Evolutionary conservation across 2,329 filamentous ascomycete genomes (phyloP).

Genomic region (Colletotrichum cordylinicola): DNA sequence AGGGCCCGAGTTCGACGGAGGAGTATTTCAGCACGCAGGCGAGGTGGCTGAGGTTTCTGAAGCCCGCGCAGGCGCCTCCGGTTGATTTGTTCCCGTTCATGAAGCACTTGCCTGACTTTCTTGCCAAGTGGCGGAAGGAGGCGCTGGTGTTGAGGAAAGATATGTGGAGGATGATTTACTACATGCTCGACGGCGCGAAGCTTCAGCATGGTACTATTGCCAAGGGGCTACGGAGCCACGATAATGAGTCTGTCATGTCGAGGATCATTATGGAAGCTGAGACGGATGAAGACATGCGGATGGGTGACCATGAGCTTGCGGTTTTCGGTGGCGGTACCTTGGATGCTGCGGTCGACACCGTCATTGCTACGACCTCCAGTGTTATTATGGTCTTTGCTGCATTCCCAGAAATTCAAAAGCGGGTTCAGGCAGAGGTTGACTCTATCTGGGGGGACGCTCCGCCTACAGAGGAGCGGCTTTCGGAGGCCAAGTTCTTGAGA

Average conservation of each 20-base stretch:
- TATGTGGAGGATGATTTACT: constrained; percentile 44
- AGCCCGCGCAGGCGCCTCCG: constrained; percentile 29
- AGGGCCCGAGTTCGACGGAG: constrained; percentile 12
- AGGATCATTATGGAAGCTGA: constrained; percentile 44
- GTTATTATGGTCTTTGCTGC: constrained; percentile 28
- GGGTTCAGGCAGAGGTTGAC: constrained; percentile 33
- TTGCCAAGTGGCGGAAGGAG: constrained; percentile 54
- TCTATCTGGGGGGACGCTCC: constrained; percentile 22
- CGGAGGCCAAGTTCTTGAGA: constrained; percentile 27
- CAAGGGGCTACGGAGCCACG: constrained; percentile 38
- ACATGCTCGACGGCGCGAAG: constrained; percentile 40
- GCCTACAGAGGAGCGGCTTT: constrained; percentile 34
- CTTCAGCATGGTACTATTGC: constrained; percentile 27
- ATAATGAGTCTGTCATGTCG: constrained; percentile 44
- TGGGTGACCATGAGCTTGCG: background rate
- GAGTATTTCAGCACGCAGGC: constrained; percentile 28
- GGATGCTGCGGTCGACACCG: constrained; percentile 10
- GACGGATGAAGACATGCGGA: constrained; percentile 17
- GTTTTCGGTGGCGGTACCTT: background rate
- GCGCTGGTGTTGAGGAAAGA: constrained; percentile 40
- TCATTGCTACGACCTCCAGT: background rate
- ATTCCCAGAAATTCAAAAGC: constrained; percentile 25
- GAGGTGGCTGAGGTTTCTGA: constrained; percentile 27
- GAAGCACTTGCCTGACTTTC: constrained; percentile 45
- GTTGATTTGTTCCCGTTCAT: constrained; percentile 30